phyloP scores from a whole-genome alignment of 2,329 filamentous ascomycete genomes.

The Cytospora piceae region DNA sequence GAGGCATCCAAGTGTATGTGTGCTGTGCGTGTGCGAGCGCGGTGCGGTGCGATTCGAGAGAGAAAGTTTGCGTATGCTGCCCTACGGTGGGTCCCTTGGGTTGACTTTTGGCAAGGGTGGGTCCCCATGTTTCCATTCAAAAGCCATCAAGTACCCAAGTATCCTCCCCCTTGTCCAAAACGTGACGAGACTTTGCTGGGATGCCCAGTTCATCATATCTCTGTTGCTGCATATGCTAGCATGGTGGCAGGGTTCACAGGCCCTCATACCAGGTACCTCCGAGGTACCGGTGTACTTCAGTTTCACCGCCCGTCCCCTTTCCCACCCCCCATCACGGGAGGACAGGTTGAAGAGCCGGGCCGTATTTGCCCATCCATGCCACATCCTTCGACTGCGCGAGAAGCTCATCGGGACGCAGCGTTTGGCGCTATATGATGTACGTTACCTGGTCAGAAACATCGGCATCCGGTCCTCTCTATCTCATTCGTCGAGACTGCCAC shows the following conservation, averaged over 20 bases:
- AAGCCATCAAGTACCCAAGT: conserved; percentile 23
- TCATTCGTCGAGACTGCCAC: conserved; percentile 17
- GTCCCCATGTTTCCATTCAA: conserved; percentile 27
- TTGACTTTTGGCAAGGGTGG: conserved; percentile 28
- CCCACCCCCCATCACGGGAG: conserved; percentile 25
- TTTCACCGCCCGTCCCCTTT: conserved; percentile 15
- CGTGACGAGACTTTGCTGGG: conserved; percentile 28
- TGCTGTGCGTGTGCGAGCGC: conserved; percentile 19
- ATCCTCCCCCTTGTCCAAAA: conserved; percentile 29
- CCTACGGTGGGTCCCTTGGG: conserved; percentile 26
- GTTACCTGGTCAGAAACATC: conserved; percentile 17
- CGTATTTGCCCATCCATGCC: conserved; percentile 19
- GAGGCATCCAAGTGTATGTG: not conserved
- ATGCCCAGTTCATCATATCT: conserved; percentile 21
- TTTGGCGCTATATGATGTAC: conserved; percentile 15
- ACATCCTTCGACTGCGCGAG: conserved; percentile 12
- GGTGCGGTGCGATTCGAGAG: conserved; percentile 20
- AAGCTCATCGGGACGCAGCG: conserved; percentile 16
- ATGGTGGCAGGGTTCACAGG: conserved; percentile 22
- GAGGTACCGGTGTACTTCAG: conserved; percentile 21
- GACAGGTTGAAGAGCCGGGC: conserved; percentile 20
- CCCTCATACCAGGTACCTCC: conserved; percentile 23
- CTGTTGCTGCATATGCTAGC: conserved; percentile 29
- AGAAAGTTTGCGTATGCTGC: conserved; percentile 26
- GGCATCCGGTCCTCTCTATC: conserved; percentile 17